Percentiles rank a stretch among this genome's conserved stretches.
Conservation (phyloP, 495 filamentous ascomycete species). For the Diplogelasinospora grovesii region DNA sequence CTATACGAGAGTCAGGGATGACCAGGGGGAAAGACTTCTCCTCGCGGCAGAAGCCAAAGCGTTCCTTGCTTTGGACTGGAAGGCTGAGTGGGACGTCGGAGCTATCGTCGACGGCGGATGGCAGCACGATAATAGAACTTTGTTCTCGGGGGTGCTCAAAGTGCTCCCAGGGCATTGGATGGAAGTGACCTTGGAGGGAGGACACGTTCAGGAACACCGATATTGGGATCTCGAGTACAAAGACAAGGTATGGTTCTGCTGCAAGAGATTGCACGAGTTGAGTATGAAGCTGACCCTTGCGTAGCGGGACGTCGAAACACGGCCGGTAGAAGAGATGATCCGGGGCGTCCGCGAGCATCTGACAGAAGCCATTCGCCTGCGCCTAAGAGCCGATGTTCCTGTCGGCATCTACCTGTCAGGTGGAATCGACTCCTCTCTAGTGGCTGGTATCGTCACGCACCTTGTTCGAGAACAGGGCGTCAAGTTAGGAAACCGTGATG, state of each 20-base stretch:
- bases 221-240: constrained; percentile 47
- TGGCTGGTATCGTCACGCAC: constrained; percentile 47
- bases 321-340: constrained; percentile 39
- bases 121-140: constrained; percentile 32
- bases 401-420: constrained; percentile 47
- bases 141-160: constrained; percentile 41
- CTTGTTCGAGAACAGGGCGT: constrained; percentile 34
- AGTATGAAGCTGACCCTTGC: neutral
- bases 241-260: constrained; percentile 32
- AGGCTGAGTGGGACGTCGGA: constrained; percentile 43
- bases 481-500: constrained; percentile 27
- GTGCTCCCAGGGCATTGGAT: constrained; percentile 32
- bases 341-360: constrained; percentile 37
- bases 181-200: constrained; percentile 20
- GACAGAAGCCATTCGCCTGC: constrained; percentile 39
- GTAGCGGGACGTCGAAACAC: constrained; percentile 20
- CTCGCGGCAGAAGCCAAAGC: constrained; percentile 41
- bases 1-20: constrained; percentile 28
- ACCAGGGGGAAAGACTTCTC: constrained; percentile 23
- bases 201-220: constrained; percentile 19
- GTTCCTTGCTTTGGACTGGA: constrained; percentile 40
- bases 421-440: constrained; percentile 46
- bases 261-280: neutral
- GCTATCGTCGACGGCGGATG: constrained; percentile 32
- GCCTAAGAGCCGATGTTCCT: constrained; percentile 47